Base-by-base conservation (phyloP, 495 filamentous ascomycete genomes). In the Sabuloglossum arenarium region DNA sequence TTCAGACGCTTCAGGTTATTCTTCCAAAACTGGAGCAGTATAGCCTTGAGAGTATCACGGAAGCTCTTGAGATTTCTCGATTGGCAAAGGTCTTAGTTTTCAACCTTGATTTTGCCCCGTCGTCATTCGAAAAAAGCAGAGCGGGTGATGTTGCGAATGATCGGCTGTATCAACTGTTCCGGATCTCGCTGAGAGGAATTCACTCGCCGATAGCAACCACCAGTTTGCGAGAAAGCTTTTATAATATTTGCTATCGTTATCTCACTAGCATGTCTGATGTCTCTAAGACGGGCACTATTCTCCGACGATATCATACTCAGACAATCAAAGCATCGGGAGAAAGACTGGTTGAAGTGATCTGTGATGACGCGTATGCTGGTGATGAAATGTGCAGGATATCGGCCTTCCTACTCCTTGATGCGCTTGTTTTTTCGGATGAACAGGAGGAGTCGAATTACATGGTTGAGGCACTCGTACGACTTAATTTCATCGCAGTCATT, bases 351-450 rank as follows among this genome's bases (percentile, higher is more conserved):
- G 86, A 91, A 63, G 79, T 85, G 14, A 75, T 94, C 57, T 96
- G 88, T 64, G 90, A 97, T 65, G 91, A 99, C 72, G 91, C 88
- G 54, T 87, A 88, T 66, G 79, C 79, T 58, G 87, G 87, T 19
- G 82, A 89, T 64, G 78, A 83, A 23, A 75, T 73, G 24, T 91
- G 86, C 63, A 82, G 89, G 56, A 80, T 89, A 16, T 80, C 89
- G 3, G 86, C 91, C 31, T 72, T 94, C 32, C 74, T 95, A 28
- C 70, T 96, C 24, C 70, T 87, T 28, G 81, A 83, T 24, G 70
- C 87, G 19, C 71, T 95, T 4, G 77, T 81, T 39, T 71, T 76
- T 14, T 67, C 90, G 29, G 82, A 80, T 56, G 75, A 75, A 51
- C 70, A 76, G 32, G 78, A 84, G 57, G 74, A 79, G 25, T 81